Evolutionary conservation across 345 rosid species (phyloP), one percentile per base, ranked within the genome.

Genomic region (Salix koriyanagi): DNA sequence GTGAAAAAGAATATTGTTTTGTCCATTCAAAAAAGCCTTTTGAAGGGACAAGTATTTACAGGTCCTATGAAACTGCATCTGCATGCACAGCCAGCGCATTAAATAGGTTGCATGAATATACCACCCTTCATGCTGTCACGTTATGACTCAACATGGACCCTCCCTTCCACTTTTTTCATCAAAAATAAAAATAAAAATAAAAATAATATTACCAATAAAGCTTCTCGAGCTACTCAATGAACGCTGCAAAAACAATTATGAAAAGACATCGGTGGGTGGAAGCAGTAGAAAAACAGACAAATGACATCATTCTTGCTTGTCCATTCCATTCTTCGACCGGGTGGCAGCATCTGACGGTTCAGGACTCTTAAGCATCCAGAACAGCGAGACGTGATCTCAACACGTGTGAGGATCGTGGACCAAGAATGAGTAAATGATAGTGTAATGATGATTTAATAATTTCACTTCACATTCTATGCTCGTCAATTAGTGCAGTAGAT

Each of bases 371-470:
- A 67, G 44, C 2, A 79, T 81, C 79, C 8, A 15, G 64, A 79
- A 54, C 82, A 60, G 48, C 15, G 61, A 74, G 50, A 62, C 56
- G 1, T 36, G 80, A 82, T 64, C 15, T 0, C 10, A 83, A 74
- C 80, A 80, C 85, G 89, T 84, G 87, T 73, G 66, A 64, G 48
- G 39, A 48, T 26, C 19, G 78, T 56, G 71, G 78, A 69, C 65
- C 34, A 30, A 52, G 78, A 4, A 2, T 39, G 54, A 39, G 13
- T 60, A 68, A 85, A 88, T 88, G 84, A 89, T 85, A 70, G 82
- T 25, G 90, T 81, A 89, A 89, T 87, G 91, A 89, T 87, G 85
- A 65, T 68, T 48, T 81, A 79, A 89, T 85, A 77, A 85, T 89
- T 82, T 72, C 8, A 34, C 67, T 80, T 83, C 85, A 83, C 87